Evolutionary conservation across 805 yeast species (phyloP), one percentile per base, ranked within the genome.

Genomic region (Sporopachydermia quercuum): DNA sequence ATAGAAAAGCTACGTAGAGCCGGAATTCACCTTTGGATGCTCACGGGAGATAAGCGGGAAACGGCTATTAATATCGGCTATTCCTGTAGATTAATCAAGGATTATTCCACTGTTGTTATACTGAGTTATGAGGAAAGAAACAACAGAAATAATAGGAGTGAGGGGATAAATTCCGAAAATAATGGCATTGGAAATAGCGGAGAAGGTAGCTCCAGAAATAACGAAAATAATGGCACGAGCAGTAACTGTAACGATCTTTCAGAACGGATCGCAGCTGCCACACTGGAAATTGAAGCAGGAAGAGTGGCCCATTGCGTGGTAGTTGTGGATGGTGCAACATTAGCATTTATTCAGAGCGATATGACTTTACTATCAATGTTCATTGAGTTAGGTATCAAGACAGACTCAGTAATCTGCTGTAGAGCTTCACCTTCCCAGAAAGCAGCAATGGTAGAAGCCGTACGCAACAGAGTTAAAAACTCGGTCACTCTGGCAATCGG

Each of bases 41-140:
- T 91, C 37, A 91, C 99, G 0, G 99, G 99, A 36, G 99, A 91
- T 56, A 93, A 93, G 54, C 67, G 96, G 43, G 99, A 91, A 58
- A 91, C 99, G 0, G 99, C 99, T 1, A 86, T 91, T 44, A 91
- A 86, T 53, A 89, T 91, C 57, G 98, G 97, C 1, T 83, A 87
- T 52, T 82, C 98, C 4, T 91, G 98, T 57, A 76, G 85, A 27
- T 64, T 91, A 47, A 89, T 91, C 51, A 82, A 89, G 51, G 98
- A 91, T 52, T 91, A 81, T 54, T 85, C 96, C 0, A 81, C 94
- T 0, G 83, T 91, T 11, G 76, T 89, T 11, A 60, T 86, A n/a
- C 60, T 91, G 38, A 62, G 69, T 11, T n/a, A n/a, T n/a, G n/a
- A n/a, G n/a, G n/a, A n/a, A n/a, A n/a, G n/a, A n/a, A n/a, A n/a